Conservation (phyloP, 2,329 filamentous ascomycete species). For the Rugonectria rugulosa region DNA sequence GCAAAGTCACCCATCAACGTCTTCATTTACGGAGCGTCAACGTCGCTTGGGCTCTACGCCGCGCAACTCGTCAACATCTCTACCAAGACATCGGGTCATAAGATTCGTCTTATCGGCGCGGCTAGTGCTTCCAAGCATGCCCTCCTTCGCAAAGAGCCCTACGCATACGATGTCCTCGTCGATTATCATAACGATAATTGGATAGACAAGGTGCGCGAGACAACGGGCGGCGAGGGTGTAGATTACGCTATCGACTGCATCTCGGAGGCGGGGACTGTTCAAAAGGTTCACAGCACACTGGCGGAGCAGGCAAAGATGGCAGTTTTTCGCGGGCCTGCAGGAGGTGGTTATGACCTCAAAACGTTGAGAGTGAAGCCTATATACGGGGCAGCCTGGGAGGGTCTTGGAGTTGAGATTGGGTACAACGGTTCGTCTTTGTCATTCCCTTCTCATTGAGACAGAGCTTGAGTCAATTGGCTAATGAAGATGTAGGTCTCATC, state of each 20-base stretch:
- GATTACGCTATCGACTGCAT: conserved; percentile 50
- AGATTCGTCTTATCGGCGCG: conserved; percentile 39
- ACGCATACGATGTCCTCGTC: conserved; percentile 47
- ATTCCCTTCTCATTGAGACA: conserved; percentile 18
- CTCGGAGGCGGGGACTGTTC: conserved; percentile 48
- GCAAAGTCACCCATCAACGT: conserved; percentile 14
- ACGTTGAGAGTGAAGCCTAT: conserved; percentile 42
- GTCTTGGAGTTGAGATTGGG: conserved; percentile 47
- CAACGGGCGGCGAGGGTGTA: conserved; percentile 39
- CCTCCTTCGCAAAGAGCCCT: conserved; percentile 43
- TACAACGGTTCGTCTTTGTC: conserved; percentile 43
- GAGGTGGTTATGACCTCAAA: conserved; percentile 33
- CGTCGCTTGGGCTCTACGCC: conserved; percentile 43
- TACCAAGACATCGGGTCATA: conserved; percentile 10
- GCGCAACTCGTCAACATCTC: conserved; percentile 39
- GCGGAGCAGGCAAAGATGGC: conserved; percentile 34
- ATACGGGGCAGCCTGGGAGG: conserved; percentile 54
- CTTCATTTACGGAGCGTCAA: conserved; percentile 45
- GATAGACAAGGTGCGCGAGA: conserved; percentile 39
- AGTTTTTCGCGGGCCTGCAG: conserved; percentile 33
- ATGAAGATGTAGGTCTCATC: not conserved
- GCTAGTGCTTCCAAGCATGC: conserved; percentile 38
- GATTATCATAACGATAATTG: conserved; percentile 48
- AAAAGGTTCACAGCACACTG: conserved; percentile 39
- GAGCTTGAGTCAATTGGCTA: not conserved